Evolutionary conservation across 2,329 filamentous ascomycete genomes (phyloP).

Genomic region (Lasiodiplodia sp.): DNA sequence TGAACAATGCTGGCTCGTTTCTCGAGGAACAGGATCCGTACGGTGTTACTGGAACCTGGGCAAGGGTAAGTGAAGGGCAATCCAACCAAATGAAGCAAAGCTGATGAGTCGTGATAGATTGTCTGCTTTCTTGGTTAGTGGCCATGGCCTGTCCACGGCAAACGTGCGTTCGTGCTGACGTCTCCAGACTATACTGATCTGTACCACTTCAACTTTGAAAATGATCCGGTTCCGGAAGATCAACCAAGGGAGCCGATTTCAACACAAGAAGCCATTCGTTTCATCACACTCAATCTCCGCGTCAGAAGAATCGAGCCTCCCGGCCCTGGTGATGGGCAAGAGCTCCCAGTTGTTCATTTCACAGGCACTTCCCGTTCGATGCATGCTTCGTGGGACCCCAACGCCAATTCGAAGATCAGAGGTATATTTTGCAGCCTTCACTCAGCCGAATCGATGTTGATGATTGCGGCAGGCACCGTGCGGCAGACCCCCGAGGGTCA

Average conservation of each 20-base stretch:
- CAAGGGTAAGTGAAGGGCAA: slow-evolving; percentile 50
- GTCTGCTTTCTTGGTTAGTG: slow-evolving; percentile 54
- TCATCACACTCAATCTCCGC: slow-evolving; percentile 72
- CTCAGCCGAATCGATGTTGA: background rate
- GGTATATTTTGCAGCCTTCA: slow-evolving; percentile 55
- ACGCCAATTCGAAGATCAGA: slow-evolving; percentile 70
- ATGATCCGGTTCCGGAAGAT: slow-evolving; percentile 40
- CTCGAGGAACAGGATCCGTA: slow-evolving; percentile 67
- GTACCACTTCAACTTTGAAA: slow-evolving; percentile 73
- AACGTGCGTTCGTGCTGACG: slow-evolving; percentile 17
- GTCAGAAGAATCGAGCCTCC: slow-evolving; percentile 67
- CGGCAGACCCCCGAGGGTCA: slow-evolving; percentile 73
- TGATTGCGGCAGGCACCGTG: slow-evolving; percentile 60
- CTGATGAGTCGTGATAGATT: slow-evolving; percentile 39
- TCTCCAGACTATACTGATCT: slow-evolving; percentile 73
- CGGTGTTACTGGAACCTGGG: slow-evolving; percentile 72
- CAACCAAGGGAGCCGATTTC: slow-evolving; percentile 61
- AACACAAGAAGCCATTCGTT: slow-evolving; percentile 70
- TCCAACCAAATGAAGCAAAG: background rate
- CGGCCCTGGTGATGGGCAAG: slow-evolving; percentile 63
- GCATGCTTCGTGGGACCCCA: slow-evolving; percentile 71
- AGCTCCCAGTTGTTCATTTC: slow-evolving; percentile 72
- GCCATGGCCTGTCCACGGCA: background rate
- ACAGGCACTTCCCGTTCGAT: slow-evolving; percentile 67
- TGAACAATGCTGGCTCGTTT: slow-evolving; percentile 44